These are phyloP conservation scores for Aspergillus arachidicola DNA, from an alignment of 2,329 filamentous ascomycete species.

Conservation along the genomic window DNA sequence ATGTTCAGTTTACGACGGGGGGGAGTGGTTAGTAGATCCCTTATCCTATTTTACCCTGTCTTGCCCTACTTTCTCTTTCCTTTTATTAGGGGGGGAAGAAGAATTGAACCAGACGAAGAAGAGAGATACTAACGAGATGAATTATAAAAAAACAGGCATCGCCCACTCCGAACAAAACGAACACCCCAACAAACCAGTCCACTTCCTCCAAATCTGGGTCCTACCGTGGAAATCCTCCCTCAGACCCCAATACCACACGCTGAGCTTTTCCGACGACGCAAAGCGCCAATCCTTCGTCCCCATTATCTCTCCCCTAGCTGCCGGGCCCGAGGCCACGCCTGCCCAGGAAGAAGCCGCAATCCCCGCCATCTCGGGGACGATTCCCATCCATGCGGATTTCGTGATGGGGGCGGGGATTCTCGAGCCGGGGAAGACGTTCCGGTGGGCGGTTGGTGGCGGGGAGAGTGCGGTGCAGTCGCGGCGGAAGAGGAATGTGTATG, in stretches of 20 bases:
- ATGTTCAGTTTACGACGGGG: conserved; percentile 90
- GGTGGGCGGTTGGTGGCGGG: conserved; percentile 69
- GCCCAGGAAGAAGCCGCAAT: conserved; percentile 67
- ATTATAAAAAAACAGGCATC: conserved; percentile 52
- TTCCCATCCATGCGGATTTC: conserved; percentile 82
- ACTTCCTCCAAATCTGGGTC: conserved; percentile 90
- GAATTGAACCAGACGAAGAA: too few relatives aligned
- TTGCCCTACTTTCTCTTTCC: background rate
- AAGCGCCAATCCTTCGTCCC: conserved; percentile 72
- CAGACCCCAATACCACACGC: conserved; percentile 74
- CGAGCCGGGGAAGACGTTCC: conserved; percentile 64
- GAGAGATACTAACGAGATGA: background rate
- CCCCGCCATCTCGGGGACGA: conserved; percentile 65
- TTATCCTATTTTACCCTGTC: background rate
- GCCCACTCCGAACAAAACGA: conserved; percentile 84
- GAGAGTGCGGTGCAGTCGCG: conserved; percentile 36
- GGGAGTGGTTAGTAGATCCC: conserved; percentile 61
- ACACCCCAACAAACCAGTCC: conserved; percentile 65
- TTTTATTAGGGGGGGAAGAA: background rate
- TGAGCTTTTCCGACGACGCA: conserved; percentile 69
- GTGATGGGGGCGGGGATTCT: conserved; percentile 80
- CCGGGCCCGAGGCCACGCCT: conserved; percentile 62
- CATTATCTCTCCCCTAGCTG: conserved; percentile 75
- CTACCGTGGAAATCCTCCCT: conserved; percentile 75
- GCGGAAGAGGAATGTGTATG: conserved; percentile 68